phyloP scores from a whole-genome alignment of 2,329 filamentous ascomycete species.

The Hirsutella minnesotensis region DNA sequence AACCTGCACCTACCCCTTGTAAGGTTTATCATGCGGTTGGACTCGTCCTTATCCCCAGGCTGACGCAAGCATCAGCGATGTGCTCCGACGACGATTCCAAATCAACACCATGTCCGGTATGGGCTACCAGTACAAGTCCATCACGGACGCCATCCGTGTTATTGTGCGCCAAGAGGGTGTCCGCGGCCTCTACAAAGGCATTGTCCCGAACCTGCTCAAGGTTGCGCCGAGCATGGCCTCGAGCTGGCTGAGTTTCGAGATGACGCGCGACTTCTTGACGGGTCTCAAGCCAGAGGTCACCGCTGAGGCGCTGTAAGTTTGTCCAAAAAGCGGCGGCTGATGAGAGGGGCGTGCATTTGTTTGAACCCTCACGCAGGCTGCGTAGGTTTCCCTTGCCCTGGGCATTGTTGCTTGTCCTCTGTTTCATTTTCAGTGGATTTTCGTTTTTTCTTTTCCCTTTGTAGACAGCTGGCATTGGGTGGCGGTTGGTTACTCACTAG shows the following conservation, averaged over 20 bases:
- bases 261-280: conserved; percentile 79
- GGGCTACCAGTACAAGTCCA: conserved; percentile 87
- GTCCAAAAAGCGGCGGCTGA: conserved; percentile 2
- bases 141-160: conserved; percentile 69
- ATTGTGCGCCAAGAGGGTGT: conserved; percentile 79
- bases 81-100: conserved; percentile 86
- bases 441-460: not conserved
- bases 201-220: conserved; percentile 89
- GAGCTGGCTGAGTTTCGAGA: conserved; percentile 94
- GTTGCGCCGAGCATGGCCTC: conserved; percentile 98
- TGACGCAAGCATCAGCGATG: conserved; percentile 48
- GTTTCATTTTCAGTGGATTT: not conserved
- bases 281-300: conserved; percentile 36
- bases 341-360: not conserved
- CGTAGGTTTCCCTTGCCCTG: not conserved
- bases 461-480: conserved; percentile 3
- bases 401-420: not conserved
- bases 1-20: conserved; percentile 98
- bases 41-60: not conserved
- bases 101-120: conserved; percentile 99
- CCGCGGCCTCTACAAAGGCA: conserved; percentile 85
- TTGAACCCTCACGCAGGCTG: not conserved
- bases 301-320: conserved; percentile 14
- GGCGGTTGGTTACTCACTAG: conserved; percentile 4
- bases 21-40: conserved; percentile 26